Conservation (phyloP, 2,329 filamentous ascomycete species). For the Microsporum canis region DNA sequence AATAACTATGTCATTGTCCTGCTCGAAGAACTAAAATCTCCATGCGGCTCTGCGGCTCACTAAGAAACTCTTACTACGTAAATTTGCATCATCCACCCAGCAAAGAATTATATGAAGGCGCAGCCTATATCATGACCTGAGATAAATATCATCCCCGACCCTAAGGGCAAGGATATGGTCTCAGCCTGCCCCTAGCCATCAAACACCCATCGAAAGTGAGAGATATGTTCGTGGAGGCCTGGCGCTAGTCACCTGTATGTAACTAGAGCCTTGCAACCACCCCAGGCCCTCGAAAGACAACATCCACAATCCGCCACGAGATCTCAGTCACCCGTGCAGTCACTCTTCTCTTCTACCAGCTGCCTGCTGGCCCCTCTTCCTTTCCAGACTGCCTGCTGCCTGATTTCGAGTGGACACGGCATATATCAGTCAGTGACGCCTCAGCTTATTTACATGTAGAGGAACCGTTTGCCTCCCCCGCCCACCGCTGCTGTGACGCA, state of each 20-base stretch:
- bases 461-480: no score
- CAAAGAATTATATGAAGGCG: neutral
- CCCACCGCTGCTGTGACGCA: neutral
- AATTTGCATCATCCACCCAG: neutral
- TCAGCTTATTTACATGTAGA: no score
- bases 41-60: neutral
- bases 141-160: neutral
- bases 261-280: neutral
- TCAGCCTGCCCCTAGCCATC: neutral
- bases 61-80: neutral
- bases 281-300: neutral
- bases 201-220: neutral
- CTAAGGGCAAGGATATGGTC: neutral
- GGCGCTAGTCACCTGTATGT: neutral
- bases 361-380: neutral
- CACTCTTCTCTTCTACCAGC: neutral
- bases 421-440: no score
- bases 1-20: neutral
- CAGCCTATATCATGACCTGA: neutral
- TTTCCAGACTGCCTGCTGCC: neutral
- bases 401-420: no score
- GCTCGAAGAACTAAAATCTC: neutral
- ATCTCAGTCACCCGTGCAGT: neutral
- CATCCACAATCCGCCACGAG: neutral
- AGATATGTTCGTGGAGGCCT: neutral